Conservation (phyloP, 2,329 filamentous ascomycete species). For the Aspergillus hiratsukae region DNA sequence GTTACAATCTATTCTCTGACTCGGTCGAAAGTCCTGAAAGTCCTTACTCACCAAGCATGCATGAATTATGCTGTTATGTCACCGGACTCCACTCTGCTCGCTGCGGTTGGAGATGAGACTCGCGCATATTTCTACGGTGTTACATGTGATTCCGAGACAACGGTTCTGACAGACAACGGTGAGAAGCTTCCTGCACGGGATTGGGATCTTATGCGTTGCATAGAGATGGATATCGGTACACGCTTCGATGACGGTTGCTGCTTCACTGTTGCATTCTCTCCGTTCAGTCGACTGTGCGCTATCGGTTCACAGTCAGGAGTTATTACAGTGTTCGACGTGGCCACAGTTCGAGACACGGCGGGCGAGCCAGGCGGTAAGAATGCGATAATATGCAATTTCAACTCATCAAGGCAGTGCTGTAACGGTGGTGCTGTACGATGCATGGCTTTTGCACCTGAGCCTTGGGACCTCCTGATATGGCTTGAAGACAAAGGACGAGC, state of each 20-base stretch:
- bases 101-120: constrained; percentile 83
- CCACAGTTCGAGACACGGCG: constrained; percentile 22
- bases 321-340: constrained; percentile 44
- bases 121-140: constrained; percentile 75
- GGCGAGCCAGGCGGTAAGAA: constrained; percentile 26
- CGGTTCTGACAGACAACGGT: constrained; percentile 24
- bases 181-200: constrained; percentile 37
- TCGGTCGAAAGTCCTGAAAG: constrained; percentile 63
- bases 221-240: constrained; percentile 40
- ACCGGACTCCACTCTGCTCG: constrained; percentile 73
- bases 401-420: constrained; percentile 68
- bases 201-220: constrained; percentile 37
- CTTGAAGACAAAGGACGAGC: constrained; percentile 69
- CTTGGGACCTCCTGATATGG: constrained; percentile 89
- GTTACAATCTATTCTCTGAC: constrained; percentile 77
- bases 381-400: constrained; percentile 66
- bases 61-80: constrained; percentile 96
- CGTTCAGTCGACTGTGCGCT: constrained; percentile 45
- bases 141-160: constrained; percentile 27
- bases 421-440: constrained; percentile 76
- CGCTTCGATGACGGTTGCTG: constrained; percentile 41
- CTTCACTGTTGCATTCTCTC: constrained; percentile 48
- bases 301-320: constrained; percentile 48
- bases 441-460: constrained; percentile 86
- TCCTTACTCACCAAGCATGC: constrained; percentile 70